These are phyloP conservation scores for Thuidium tamariscinum DNA, from an alignment of 225 moss, liverwort and hornwort genomes.

Conservation along the genomic window DNA sequence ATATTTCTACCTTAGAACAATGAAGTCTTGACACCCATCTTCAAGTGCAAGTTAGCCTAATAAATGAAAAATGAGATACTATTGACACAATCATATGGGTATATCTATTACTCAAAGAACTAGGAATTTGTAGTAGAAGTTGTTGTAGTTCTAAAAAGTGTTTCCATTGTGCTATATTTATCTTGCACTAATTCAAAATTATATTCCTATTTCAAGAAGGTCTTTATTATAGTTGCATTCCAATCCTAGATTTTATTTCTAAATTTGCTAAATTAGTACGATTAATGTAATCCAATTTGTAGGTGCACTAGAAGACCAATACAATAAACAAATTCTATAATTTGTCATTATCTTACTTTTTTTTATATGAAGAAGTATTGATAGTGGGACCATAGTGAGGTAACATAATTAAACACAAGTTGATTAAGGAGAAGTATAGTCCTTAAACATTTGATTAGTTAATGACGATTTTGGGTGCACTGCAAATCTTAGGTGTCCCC, in stretches of 20 bases:
- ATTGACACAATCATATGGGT: not conserved
- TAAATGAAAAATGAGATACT: not conserved
- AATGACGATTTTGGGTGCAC: too few relatives aligned
- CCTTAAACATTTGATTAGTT: too few relatives aligned
- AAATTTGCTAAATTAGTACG: not conserved
- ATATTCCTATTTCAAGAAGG: rapidly evolving
- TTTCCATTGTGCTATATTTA: not conserved
- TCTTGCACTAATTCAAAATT: not conserved
- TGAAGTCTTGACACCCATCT: not conserved
- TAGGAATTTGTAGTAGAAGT: rapidly evolving
- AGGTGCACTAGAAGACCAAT: not conserved
- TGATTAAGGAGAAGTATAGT: too few relatives aligned
- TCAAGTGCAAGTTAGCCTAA: not conserved
- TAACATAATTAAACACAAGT: too few relatives aligned
- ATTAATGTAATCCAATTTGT: not conserved
- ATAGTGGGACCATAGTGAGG: too few relatives aligned
- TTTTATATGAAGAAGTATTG: too few relatives aligned
- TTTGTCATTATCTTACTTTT: too few relatives aligned
- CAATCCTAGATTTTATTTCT: not conserved
- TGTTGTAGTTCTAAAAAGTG: rapidly evolving
- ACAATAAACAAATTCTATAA: too few relatives aligned
- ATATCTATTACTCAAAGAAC: not conserved
- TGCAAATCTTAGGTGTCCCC: not conserved
- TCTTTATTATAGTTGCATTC: not conserved
- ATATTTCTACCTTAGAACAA: not conserved